phyloP scores from a whole-genome alignment of 192 early-diverging fungal genomes.

The Coemansia furcata region DNA sequence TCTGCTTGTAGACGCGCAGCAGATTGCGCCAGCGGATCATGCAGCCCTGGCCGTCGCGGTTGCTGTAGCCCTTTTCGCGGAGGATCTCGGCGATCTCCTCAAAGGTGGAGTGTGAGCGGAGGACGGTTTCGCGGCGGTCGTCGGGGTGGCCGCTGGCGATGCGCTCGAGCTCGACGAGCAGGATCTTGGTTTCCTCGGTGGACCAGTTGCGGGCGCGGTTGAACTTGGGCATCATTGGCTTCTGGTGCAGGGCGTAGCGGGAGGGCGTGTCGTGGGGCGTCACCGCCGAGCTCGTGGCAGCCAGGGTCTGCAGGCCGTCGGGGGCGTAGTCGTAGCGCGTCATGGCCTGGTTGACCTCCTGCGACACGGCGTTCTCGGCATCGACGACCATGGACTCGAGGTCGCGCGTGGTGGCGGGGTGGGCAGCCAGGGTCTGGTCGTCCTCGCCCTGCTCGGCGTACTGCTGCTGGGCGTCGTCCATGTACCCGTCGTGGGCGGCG shows the following conservation, averaged over 20 bases:
- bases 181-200: conserved; percentile 49
- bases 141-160: conserved; percentile 47
- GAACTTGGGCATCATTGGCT: conserved; percentile 56
- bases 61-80: conserved; percentile 39
- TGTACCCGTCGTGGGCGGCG: conserved; percentile 25
- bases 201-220: conserved; percentile 56
- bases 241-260: conserved; percentile 38
- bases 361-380: conserved; percentile 11
- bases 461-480: conserved; percentile 31
- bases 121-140: conserved; percentile 46
- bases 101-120: conserved; percentile 48
- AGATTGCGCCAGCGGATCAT: conserved; percentile 62
- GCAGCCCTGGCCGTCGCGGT: conserved; percentile 54
- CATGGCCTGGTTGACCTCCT: conserved; percentile 43
- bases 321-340: conserved; percentile 44
- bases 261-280: conserved; percentile 36
- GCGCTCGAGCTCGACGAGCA: conserved; percentile 51
- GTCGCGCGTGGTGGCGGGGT: conserved; percentile 46
- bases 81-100: conserved; percentile 48
- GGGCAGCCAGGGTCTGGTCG: conserved; percentile 50
- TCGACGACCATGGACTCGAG: conserved; percentile 49
- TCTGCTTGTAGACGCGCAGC: conserved; percentile 78
- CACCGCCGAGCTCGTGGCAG: conserved; percentile 51
- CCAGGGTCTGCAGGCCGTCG: conserved; percentile 51
- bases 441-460: conserved; percentile 33